Conservation (phyloP, 2,329 filamentous ascomycete genomes). For the Fusarium sp. region DNA sequence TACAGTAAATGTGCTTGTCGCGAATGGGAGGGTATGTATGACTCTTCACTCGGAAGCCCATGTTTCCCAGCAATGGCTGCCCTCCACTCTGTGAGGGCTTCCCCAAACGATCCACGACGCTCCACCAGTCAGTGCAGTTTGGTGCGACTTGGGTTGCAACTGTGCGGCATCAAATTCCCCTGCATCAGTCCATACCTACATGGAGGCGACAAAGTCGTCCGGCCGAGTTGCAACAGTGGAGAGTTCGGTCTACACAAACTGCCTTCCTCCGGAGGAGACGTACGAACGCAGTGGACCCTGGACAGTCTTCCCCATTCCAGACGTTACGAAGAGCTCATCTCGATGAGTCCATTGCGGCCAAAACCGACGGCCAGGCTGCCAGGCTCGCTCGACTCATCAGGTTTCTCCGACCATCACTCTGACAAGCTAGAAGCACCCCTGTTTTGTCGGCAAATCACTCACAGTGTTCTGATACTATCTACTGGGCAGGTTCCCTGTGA, state of each 20-base stretch:
- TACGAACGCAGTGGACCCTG: slow-evolving; percentile 14
- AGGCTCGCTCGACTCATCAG: slow-evolving; percentile 17
- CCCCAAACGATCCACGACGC: slow-evolving; percentile 16
- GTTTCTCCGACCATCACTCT: slow-evolving; percentile 3
- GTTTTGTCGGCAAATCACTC: slow-evolving; percentile 7
- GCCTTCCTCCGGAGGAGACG: neutral
- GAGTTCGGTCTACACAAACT: neutral
- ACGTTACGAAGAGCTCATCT: slow-evolving; percentile 5
- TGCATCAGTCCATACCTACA: slow-evolving; percentile 26
- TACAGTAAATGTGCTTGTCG: slow-evolving; percentile 5
- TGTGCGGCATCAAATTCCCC: slow-evolving; percentile 24
- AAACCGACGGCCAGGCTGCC: slow-evolving; percentile 9
- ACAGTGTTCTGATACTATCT: neutral
- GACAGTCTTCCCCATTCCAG: neutral
- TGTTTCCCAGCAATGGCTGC: slow-evolving; percentile 8
- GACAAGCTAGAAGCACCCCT: slow-evolving; percentile 13
- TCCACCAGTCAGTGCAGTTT: slow-evolving; percentile 17
- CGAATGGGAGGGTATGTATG: slow-evolving; percentile 8
- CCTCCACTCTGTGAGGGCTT: slow-evolving; percentile 14
- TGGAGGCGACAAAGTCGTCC: slow-evolving; percentile 4
- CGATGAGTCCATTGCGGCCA: slow-evolving; percentile 21
- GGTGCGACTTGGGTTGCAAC: slow-evolving; percentile 21
- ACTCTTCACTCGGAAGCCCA: neutral
- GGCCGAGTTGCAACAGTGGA: slow-evolving; percentile 3
- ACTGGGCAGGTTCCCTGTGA: neutral